These are phyloP conservation scores for Rhodocollybia butyracea DNA, from an alignment of 768 basidiomycete genomes.

Conservation along the genomic window DNA sequence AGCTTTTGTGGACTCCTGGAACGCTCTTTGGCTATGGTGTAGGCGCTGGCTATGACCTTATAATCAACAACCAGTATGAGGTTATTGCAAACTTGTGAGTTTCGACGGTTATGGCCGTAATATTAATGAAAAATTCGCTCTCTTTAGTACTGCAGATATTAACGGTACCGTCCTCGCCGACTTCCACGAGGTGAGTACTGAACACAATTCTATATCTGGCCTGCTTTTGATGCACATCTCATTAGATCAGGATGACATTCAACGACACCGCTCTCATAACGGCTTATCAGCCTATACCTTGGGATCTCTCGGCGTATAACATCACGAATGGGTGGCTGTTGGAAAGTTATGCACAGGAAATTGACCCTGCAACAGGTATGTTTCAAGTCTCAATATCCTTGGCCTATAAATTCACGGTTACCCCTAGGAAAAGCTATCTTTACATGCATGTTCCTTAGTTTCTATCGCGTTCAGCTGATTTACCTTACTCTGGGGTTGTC, in stretches of 20 bases:
- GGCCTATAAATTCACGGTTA: too few species aligned
- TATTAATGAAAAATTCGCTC: too few species aligned
- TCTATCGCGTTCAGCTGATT: too few species aligned
- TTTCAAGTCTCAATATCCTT: background rate
- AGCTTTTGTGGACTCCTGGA: conserved; percentile 5
- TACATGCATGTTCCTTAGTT: too few species aligned
- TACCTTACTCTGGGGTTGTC: too few species aligned
- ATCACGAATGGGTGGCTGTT: background rate
- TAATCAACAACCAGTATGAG: conserved; percentile 6
- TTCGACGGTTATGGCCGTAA: background rate
- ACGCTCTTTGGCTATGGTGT: background rate
- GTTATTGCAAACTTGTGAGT: conserved; percentile 7
- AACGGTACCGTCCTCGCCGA: conserved; percentile 4
- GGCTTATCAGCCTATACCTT: background rate
- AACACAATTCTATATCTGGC: too few species aligned
- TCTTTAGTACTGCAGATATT: background rate
- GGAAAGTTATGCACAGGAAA: conserved; percentile 3
- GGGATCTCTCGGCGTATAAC: conserved; percentile 4
- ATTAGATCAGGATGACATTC: conserved; percentile 1
- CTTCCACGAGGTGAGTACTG: conserved; percentile 7
- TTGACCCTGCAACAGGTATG: background rate
- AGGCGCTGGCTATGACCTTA: conserved; percentile 2
- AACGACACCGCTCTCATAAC: conserved; percentile 5
- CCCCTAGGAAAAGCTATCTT: background rate
- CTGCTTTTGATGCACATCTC: too few species aligned